These are phyloP conservation scores for Arctium minus DNA, from an alignment of 129 eudicot genomes.

Conservation along the genomic window DNA sequence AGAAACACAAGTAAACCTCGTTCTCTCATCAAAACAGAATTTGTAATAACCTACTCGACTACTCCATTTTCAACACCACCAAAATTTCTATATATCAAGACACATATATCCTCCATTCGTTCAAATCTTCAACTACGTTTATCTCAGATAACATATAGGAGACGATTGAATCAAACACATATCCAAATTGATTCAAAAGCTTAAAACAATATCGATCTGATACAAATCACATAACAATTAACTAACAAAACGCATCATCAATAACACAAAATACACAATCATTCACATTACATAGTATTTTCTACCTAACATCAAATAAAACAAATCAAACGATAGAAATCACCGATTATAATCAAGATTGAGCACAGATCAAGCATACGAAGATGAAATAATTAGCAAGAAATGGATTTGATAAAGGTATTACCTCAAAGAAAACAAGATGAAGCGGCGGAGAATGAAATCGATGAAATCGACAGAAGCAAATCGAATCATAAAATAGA, in stretches of 20 bases:
- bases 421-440: constrained; percentile 11
- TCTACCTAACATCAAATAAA: not conserved
- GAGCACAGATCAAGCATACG: not conserved
- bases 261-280: constrained; percentile 3
- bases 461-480: not conserved
- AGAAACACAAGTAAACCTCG: not conserved
- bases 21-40: not conserved
- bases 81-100: not conserved
- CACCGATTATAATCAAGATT: constrained; percentile 13
- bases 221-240: not conserved
- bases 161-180: not conserved
- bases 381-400: not conserved
- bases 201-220: not conserved
- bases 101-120: not conserved
- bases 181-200: constrained; percentile 3
- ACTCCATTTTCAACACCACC: not conserved
- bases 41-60: not conserved
- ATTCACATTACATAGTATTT: not conserved
- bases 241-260: not conserved
- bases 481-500: too few species aligned
- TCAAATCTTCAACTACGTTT: not conserved
- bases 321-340: not conserved
- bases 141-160: not conserved
- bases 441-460: not conserved
- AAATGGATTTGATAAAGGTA: not conserved